Evolutionary conservation across 1,284 basidiomycete species (phyloP).

Genomic region (Microbotryum silenes-acaulis): DNA sequence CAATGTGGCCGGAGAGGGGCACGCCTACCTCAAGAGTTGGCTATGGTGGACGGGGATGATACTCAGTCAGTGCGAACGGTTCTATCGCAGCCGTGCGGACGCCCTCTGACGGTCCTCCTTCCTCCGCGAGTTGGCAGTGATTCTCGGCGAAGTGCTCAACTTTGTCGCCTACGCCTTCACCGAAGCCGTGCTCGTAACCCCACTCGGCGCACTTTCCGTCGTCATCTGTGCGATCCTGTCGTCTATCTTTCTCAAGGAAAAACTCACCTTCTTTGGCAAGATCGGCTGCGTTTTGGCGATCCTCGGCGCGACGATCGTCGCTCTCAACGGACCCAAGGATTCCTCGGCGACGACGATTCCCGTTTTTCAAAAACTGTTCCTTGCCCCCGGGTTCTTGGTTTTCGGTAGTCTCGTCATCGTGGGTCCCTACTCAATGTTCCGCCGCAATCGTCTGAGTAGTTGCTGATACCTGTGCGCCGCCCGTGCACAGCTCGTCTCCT

Average conservation of each 20-base stretch:
- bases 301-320: constrained; percentile 77
- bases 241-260: constrained; percentile 87
- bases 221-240: constrained; percentile 91
- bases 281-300: constrained; percentile 75
- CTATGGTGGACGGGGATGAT: constrained; percentile 74
- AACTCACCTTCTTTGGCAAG: constrained; percentile 72
- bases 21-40: constrained; percentile 75
- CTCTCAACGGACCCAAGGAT: constrained; percentile 71
- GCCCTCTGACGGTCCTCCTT: not conserved
- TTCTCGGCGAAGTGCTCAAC: constrained; percentile 59
- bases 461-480: not conserved
- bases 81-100: not conserved
- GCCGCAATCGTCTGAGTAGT: not conserved
- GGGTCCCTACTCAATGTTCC: not conserved
- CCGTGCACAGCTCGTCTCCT: too few relatives aligned
- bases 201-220: constrained; percentile 90
- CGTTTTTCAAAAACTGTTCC: constrained; percentile 72
- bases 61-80: constrained; percentile 15
- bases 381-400: constrained; percentile 76
- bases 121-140: constrained; percentile 32
- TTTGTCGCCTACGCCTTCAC: constrained; percentile 82
- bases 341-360: constrained; percentile 68
- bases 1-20: constrained; percentile 74
- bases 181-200: constrained; percentile 81
- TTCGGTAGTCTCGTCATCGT: constrained; percentile 60